Base-by-base conservation (phyloP, 495 filamentous ascomycete species). In the Trypethelium eluteriae region DNA sequence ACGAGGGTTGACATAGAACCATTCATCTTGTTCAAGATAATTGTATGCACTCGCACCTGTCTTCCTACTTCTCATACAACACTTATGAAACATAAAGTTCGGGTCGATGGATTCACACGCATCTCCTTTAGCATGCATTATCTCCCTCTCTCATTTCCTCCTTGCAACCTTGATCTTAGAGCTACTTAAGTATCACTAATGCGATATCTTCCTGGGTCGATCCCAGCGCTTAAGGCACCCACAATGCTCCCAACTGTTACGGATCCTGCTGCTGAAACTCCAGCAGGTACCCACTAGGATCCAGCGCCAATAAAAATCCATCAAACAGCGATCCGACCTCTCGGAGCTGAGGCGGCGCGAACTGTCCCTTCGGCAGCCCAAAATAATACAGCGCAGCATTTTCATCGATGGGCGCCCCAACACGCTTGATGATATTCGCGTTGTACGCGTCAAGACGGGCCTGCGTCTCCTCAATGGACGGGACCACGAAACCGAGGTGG, bases 281-380 rank as follows among this genome's bases (percentile, higher is more conserved):
- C 32, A 77, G 46, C 70, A 76, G 39, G 65, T 76, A 73, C 16
- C 72, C 75, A 69, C 76, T 74, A 16, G 72, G 74, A 65, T 75
- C 74, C 44, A 66, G 62, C 41, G 73, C 41, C 47, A 76, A 38
- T 49, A 73, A 47, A 53, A 75, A 70, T 11, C 35, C 64, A 25
- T 62, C 64, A 38, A 70, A 62, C 34, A 39, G 62, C n/a, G 63
- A 50, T 1, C 67, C 32, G 1, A 68, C n/a, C 38, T 62, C 53
- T 65, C 64, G 53, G 53, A 70, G 66, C 62, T 25, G 62, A 62
- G 34, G 25, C 50, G 63, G 66, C 41, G 49, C 62, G 39, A 66
- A 65, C 14, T 64, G 59, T 53, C 47, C 65, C 64, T 65, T 61
- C 35, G 66, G 64, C 65, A 66, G 64, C 61, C 67, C 0, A 64